Evolutionary conservation across 768 basidiomycete species (phyloP), one percentile per base, ranked within the genome.

Genomic region (Boletus reticulatus): DNA sequence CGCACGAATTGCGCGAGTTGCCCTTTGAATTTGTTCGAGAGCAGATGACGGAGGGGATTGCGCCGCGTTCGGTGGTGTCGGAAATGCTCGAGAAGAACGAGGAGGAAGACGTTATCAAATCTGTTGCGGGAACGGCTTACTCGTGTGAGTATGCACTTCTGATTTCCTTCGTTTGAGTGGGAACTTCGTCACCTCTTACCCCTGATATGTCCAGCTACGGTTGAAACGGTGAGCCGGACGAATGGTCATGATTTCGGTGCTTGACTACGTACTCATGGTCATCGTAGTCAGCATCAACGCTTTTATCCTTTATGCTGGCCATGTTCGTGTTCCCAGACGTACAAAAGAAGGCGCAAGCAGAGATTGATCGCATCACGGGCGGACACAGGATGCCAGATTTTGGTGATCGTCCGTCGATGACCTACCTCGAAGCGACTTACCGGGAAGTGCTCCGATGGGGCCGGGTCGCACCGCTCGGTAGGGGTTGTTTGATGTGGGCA

Each of bases 291-390:
- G 58, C 66, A 1, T 73, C 74, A 12, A 62, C 65, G 14, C 10
- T 76, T 7, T 22, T 65, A 36, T 66, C 61, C 14, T 75, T 75
- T 44, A 41, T 73, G 37, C 58, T 68, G 51, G 72, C 72, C 7
- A 78, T 78, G 74, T 50, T 72, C 4, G 67, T 65, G 27, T 65
- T 72, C 36, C 78, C 74, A 6, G 67, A 71, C 3, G 67, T 68
- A n/a, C 77, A 77, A 55, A 51, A 45, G 1, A 73, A 68, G 24
- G 75, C 75, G 0, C 76, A 78, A 37, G 66, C 63, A 42, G 77
- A 76, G 52, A 68, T 78, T 7, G 67, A 72, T 52, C 55, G 56
- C 4, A 62, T 72, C 19, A 43, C 75, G 17, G 73, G 73, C 16
- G 44, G 51, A 2, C 64, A 60, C 22, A 63, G 73, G 22, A 62